Evolutionary conservation across 164 flowering plant species (phyloP), one percentile per base, ranked within the genome.

Genomic region (Stephania japonica): DNA sequence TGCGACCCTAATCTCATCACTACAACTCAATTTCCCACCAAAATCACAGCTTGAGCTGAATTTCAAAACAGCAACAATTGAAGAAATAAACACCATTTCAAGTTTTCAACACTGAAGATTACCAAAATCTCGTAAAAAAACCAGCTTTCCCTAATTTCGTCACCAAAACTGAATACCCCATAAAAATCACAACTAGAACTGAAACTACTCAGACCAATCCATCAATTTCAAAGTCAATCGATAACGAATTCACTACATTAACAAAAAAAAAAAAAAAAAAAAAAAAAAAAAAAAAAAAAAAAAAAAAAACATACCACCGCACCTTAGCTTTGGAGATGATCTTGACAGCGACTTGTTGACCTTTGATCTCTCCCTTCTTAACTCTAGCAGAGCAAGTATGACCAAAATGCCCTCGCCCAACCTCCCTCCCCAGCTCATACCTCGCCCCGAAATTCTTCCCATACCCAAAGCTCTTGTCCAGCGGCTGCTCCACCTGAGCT

Each of bases 321-420:
- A 95, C 99, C 99, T 93, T 91, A 3, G 91, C 87, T 84, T 96
- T 93, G 59, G 97, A 89, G 49, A 96, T 93, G 84, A 96, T 89
- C 84, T 96, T 96, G 10, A 92, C 98, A 1, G 98, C 99, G 49
- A 96, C 80, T 32, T 83, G 78, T 49, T 84, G 89, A 75, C 89
- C 97, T 78, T 84, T 93, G 69, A 89, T 84, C 72, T 89, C 98
- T 1, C 98, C 99, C 68, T 92, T 96, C 81, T 83, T 87, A 1
- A 81, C 93, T 66, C 75, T 85, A 0, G 97, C 98, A 10, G 84
- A 86, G 77, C 99, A 93, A 38, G 99, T 96, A 80, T 96, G 94
- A 50, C 99, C 99, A 76, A 96, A 96, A 89, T 96, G 99, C 75
- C 99, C 99, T 75, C 97, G 70, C 41, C 99, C 99, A 0, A 96